Base-by-base conservation (phyloP, 176 grass and related monocot species). In the Eleusine coracana region DNA sequence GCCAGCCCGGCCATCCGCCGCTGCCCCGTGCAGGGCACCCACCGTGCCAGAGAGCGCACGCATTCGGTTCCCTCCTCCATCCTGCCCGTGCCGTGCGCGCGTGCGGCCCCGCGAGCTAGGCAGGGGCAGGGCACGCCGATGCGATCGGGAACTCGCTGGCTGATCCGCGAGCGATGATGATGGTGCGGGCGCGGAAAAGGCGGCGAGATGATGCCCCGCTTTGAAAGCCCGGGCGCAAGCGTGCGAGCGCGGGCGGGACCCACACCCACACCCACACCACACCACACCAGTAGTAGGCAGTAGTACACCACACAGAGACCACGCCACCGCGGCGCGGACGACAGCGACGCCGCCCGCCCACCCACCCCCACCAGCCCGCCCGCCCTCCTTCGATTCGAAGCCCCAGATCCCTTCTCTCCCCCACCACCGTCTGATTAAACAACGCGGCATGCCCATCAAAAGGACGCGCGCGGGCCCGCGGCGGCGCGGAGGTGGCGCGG, bases 191-290 rank as follows among this genome's bases (percentile, higher is more conserved):
- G 81, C 75, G 23, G 23, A 42, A 69, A 62, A 7, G 63, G 63
- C 38, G 23, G 38, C 15, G 25, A 50, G 52, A 46, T 15, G 76
- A 72, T 72, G 45, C 25, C 75, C 66, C 48, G 3, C 67, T 77
- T 78, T 78, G 88, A 82, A 72, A 79, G 82, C 40, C 71, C 28
- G 16, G 16, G 79, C 58, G 59, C 73, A 6, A 86, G 83, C 88
- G 83, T 86, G 88, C 79, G 74, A 44, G 5, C 48, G 1, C 28
- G 38, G 21, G 34, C 40, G 61, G 69, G 74, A 1, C 69, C 86
- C 71, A 3, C 76, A n/a, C 4, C n/a, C 13, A 13, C 9, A 9
- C 10, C 46, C 46, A 49, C 69, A 45, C 70, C n/a, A n/a, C n/a
- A 7, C 7, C 71, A 49, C 48, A 60, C 13, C 3, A 6, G 31